These are phyloP conservation scores for Pezicula rhizophila DNA, from an alignment of 2,329 filamentous ascomycete genomes.

Conservation along the genomic window DNA sequence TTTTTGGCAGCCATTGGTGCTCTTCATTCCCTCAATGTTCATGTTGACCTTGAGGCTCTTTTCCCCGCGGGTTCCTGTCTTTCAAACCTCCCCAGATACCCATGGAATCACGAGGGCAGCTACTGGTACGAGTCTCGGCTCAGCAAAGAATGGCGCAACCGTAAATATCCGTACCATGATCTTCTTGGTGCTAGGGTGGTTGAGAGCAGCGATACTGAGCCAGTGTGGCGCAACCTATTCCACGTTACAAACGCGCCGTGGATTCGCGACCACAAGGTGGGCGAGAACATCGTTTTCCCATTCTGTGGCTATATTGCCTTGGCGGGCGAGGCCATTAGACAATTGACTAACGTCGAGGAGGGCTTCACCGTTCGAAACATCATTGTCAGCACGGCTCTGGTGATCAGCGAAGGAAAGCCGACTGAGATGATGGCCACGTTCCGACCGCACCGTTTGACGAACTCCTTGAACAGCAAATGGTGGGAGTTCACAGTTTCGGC, in stretches of 20 bases:
- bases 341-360: too few relatives aligned
- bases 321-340: too few relatives aligned
- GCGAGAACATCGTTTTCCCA: too few relatives aligned
- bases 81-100: neutral
- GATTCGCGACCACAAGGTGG: neutral
- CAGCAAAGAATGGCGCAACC: too few relatives aligned
- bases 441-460: constrained; percentile 17
- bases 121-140: too few relatives aligned
- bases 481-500: constrained; percentile 5
- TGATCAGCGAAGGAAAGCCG: too few relatives aligned
- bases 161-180: neutral
- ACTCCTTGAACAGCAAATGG: constrained; percentile 7
- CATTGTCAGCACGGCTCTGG: too few relatives aligned
- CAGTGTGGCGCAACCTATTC: constrained; percentile 23
- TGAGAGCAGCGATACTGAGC: constrained; percentile 12
- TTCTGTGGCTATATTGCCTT: too few relatives aligned
- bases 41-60: neutral
- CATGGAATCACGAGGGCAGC: too few relatives aligned
- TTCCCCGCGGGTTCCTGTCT: neutral
- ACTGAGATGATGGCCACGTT: constrained; percentile 23
- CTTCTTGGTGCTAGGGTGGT: constrained; percentile 14
- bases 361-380: too few relatives aligned
- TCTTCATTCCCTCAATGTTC: neutral
- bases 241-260: constrained; percentile 16
- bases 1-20: neutral